Percentiles rank a stretch among this genome's conserved stretches.
These are phyloP conservation scores for Phytopythium sindhum DNA, from an alignment of 352 stramenopile genomes.

Conservation along the genomic window DNA sequence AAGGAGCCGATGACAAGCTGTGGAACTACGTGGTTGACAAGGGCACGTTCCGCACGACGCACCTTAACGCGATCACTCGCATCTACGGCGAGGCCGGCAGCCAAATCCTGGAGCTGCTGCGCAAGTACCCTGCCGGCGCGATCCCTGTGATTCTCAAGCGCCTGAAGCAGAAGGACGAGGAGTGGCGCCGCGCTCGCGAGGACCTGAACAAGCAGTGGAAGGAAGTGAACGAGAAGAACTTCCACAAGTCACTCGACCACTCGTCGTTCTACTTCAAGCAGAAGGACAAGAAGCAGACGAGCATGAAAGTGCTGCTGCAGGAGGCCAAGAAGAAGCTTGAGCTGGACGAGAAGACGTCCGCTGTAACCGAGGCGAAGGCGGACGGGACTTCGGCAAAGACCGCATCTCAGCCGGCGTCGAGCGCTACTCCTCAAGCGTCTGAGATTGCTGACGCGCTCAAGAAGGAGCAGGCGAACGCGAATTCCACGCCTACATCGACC, in stretches of 20 bases:
- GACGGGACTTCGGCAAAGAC: constrained; percentile 5
- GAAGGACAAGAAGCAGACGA: constrained; percentile 97
- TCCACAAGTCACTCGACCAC: constrained; percentile 98
- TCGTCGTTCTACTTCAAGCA: constrained; percentile 99
- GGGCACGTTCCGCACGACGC: constrained; percentile 92
- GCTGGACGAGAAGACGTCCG: constrained; percentile 41
- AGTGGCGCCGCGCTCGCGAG: constrained; percentile 93
- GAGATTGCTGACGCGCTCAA: constrained; percentile 63
- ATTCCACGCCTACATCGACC: constrained; percentile 1
- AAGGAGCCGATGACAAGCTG: constrained; percentile 72
- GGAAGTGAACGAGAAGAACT: constrained; percentile 97
- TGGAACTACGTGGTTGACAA: constrained; percentile 94
- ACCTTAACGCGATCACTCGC: constrained; percentile 97
- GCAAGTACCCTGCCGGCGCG: constrained; percentile 94
- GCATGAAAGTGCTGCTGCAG: constrained; percentile 92
- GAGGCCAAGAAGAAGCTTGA: constrained; percentile 86
- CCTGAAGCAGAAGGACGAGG: constrained; percentile 97
- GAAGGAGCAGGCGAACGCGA: constrained; percentile 35
- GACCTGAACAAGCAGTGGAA: constrained; percentile 98
- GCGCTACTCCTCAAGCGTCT: constrained; percentile 41
- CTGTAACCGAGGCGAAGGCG: constrained; percentile 17
- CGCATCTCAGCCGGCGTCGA: constrained; percentile 1
- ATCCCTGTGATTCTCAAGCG: constrained; percentile 98
- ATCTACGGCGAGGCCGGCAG: constrained; percentile 96
- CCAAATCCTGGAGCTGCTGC: constrained; percentile 92